phyloP scores from a whole-genome alignment of 345 rosid species.

The Dipteronia sinensis region DNA sequence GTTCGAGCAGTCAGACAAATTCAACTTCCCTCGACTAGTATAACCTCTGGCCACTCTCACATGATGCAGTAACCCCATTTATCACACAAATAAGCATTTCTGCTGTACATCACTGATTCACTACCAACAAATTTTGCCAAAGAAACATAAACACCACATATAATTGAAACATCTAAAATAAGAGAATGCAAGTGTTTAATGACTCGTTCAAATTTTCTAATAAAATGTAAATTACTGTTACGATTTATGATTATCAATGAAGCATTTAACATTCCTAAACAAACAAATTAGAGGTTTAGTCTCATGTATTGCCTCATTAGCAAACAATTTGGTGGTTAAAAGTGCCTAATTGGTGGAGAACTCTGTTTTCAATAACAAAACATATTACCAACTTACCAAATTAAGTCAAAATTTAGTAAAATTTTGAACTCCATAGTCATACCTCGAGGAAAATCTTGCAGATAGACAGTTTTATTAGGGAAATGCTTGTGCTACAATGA shows the following conservation, averaged over 20 bases:
- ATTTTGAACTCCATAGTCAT: no score
- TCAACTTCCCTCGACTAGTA: neutral
- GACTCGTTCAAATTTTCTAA: neutral
- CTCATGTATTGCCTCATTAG: neutral
- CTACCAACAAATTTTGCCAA: neutral
- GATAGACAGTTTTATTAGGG: no score
- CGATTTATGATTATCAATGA: neutral
- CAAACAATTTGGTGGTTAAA: neutral
- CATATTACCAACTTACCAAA: no score
- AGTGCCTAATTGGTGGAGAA: neutral
- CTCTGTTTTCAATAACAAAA: neutral
- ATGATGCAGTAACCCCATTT: neutral
- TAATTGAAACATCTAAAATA: neutral
- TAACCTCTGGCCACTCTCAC: neutral
- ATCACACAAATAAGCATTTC: neutral
- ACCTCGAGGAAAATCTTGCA: no score
- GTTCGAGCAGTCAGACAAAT: neutral
- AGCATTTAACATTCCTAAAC: neutral
- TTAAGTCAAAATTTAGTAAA: no score
- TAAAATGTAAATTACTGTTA: neutral
- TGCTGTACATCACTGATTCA: neutral
- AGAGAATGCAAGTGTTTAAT: neutral
- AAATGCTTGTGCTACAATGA: neutral
- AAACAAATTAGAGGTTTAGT: neutral
- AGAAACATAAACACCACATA: neutral